These are phyloP conservation scores for Mycena filopes DNA, from an alignment of 768 basidiomycete species.

Conservation along the genomic window DNA sequence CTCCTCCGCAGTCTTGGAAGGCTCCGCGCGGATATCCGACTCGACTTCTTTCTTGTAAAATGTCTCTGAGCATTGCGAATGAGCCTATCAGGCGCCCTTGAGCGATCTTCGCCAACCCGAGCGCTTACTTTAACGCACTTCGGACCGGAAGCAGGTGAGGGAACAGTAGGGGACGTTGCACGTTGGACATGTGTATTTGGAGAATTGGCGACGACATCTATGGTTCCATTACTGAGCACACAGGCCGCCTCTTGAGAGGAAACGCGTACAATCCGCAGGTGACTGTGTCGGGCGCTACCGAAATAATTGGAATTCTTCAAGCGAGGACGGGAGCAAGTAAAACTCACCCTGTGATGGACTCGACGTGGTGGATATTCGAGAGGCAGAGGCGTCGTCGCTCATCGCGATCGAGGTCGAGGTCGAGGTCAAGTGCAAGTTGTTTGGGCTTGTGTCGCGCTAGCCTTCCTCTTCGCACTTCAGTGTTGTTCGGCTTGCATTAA, in stretches of 20 bases:
- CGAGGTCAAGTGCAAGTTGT: too few species aligned
- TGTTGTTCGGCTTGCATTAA: too few species aligned
- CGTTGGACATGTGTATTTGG: slow-evolving; percentile 83
- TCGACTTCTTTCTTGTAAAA: slow-evolving; percentile 86
- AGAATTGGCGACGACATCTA: slow-evolving; percentile 81
- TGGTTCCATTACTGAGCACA: slow-evolving; percentile 3
- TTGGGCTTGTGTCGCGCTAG: too few species aligned
- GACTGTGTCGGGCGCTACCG: slow-evolving; percentile 8
- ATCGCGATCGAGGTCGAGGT: too few species aligned
- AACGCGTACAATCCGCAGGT: slow-evolving; percentile 19
- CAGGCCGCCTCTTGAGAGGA: not conserved
- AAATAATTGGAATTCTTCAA: too few species aligned
- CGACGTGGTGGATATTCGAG: too few species aligned
- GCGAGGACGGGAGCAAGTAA: too few species aligned
- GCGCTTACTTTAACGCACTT: slow-evolving; percentile 55
- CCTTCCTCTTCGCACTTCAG: too few species aligned
- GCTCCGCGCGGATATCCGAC: slow-evolving; percentile 63
- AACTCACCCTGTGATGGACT: too few species aligned
- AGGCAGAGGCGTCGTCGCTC: too few species aligned
- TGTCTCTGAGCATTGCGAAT: slow-evolving; percentile 80
- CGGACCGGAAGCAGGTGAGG: slow-evolving; percentile 79
- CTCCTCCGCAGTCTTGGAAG: slow-evolving; percentile 68
- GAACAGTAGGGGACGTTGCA: slow-evolving; percentile 89
- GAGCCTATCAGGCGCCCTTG: slow-evolving; percentile 49
- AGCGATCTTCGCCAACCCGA: not conserved